These are phyloP conservation scores for Hygrophorus russula DNA, from an alignment of 768 basidiomycete species.

Conservation along the genomic window DNA sequence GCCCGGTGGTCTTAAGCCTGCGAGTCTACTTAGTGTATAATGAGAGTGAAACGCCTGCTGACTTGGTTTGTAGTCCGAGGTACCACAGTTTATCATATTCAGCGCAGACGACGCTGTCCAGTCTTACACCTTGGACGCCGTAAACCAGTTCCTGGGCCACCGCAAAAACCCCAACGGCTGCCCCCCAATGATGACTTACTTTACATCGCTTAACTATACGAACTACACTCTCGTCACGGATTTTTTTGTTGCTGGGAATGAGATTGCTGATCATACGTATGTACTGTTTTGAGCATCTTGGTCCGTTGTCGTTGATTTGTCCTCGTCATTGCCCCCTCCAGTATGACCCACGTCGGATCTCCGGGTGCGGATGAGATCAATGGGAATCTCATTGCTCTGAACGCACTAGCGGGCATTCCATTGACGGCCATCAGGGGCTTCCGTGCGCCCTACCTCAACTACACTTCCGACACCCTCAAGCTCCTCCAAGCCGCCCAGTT, in stretches of 20 bases:
- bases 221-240: conserved; percentile 71
- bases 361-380: conserved; percentile 57
- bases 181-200: conserved; percentile 67
- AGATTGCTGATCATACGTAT: conserved; percentile 72
- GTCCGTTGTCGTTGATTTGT: no score
- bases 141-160: conserved; percentile 66
- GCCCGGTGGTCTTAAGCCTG: conserved; percentile 58
- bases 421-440: conserved; percentile 54
- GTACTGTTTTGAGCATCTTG: no score
- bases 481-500: conserved; percentile 44
- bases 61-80: conserved; percentile 30
- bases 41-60: no score
- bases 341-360: conserved; percentile 71
- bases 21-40: conserved; percentile 22
- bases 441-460: conserved; percentile 69
- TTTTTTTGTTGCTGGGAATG: conserved; percentile 76
- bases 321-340: conserved; percentile 18
- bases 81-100: conserved; percentile 61
- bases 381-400: conserved; percentile 70
- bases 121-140: conserved; percentile 60
- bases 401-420: conserved; percentile 70
- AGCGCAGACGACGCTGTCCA: conserved; percentile 73
- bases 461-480: conserved; percentile 49
- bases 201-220: conserved; percentile 58
- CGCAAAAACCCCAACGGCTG: conserved; percentile 74